A percentile compares a stretch with the other conserved stretches of the same genome.
phyloP scores from a whole-genome alignment of 1,284 basidiomycete genomes.

The Pholiota adiposa region DNA sequence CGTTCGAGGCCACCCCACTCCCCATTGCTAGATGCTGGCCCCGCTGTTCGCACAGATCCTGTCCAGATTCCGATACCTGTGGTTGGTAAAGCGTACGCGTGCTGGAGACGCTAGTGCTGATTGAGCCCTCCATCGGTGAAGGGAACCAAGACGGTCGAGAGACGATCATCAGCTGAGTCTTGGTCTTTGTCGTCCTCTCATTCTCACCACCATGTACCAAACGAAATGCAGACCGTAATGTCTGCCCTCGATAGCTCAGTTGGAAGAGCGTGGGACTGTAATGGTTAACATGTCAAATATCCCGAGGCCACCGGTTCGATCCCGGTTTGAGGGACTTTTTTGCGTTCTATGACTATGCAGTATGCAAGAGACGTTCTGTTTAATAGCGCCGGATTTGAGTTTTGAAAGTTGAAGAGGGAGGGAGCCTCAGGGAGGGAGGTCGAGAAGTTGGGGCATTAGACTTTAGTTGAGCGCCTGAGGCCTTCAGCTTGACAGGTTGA shows the following conservation, averaged over 20 bases:
- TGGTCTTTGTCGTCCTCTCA: neutral
- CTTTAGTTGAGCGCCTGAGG: too few species aligned
- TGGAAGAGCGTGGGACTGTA: conserved; percentile 12
- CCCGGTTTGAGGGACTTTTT: conserved; percentile 7
- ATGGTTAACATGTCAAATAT: neutral
- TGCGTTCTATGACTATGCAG: too few species aligned
- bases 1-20: neutral
- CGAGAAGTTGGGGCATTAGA: too few species aligned
- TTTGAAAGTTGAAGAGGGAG: too few species aligned
- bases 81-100: conserved; percentile 38
- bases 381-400: neutral
- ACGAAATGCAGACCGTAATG: too few species aligned
- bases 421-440: too few species aligned
- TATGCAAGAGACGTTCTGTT: neutral
- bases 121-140: conserved; percentile 28
- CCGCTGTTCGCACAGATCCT: conserved; percentile 4
- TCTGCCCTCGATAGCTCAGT: conserved; percentile 8
- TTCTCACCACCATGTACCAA: too few species aligned
- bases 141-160: neutral
- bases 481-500: too few species aligned
- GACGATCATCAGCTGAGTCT: neutral
- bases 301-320: conserved; percentile 10
- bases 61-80: neutral
- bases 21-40: neutral
- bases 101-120: conserved; percentile 44